Evolutionary conservation across 108 stramenopile species (phyloP), one percentile per base, ranked within the genome.

Genomic region (Licmophora abbreviata): DNA sequence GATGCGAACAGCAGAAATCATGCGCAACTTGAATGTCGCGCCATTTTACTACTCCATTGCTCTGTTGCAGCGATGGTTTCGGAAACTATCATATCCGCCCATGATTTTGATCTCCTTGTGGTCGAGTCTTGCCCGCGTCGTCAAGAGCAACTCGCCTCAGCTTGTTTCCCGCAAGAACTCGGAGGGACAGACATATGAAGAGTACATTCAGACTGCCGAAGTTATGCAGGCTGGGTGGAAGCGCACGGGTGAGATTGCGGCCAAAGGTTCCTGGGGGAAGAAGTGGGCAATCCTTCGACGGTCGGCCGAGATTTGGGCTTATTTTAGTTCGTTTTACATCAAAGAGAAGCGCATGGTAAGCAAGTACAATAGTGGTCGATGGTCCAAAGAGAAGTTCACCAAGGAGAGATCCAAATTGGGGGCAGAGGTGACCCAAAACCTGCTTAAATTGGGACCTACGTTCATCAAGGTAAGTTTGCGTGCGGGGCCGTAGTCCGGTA

Each of bases 381-480:
- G 83, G 83, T 54, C 68, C 18, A 73, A 85, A 49, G 77, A 82
- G 30, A 73, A 59, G 31, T 79, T 85, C 47, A 71, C 58, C 29
- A 66, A 69, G 40, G 85, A 85, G 45, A 60, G 90, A 40, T 71
- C 74, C 1, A 78, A 81, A 56, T 54, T 93, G 42, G 87, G 88
- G 24, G 78, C 74, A 21, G 81, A 85, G 43, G 57, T 95, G n/a
- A 89, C 91, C 15, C 86, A 94, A 53, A 94, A 86, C 49, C 63
- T 96, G 43, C 65, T 97, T 27, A 85, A 79, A 58, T 62, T 97
- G 35, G 97, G 97, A 38, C 97, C 97, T 1, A 94, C 92, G 3
- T 95, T 96, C 56, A 88, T 88, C 64, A 88, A 88, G 66, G 80
- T 85, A 62, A 29, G 76, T 33, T 40, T 15, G 20, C 18, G 3